Conservation (phyloP, 257 asterid species). For the Gentiana straminea region DNA sequence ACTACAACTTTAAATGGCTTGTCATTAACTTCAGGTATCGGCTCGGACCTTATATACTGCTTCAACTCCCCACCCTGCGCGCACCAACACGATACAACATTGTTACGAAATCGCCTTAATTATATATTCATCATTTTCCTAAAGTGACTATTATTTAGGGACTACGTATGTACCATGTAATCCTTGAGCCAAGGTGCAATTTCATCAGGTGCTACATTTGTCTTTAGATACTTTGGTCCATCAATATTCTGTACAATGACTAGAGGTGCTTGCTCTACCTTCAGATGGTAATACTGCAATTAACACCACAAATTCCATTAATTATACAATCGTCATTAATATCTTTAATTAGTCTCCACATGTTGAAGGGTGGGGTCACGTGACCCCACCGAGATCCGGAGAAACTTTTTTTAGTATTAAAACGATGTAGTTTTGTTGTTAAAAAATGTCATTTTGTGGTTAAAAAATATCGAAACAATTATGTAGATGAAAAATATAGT, state of each 20-base stretch:
- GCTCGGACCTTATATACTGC: conserved; percentile 55
- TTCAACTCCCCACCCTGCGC: conserved; percentile 53
- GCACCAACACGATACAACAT: conserved; percentile 2
- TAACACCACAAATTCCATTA: conserved; percentile 1
- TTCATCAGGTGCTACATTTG: conserved; percentile 47
- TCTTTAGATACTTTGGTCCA: conserved; percentile 43
- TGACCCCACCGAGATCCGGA: too few relatives aligned
- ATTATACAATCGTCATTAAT: too few relatives aligned
- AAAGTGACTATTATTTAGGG: too few relatives aligned
- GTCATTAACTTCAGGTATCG: conserved; percentile 58
- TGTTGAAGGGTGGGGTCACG: too few relatives aligned
- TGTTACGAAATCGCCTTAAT: too few relatives aligned
- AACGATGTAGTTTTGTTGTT: too few relatives aligned
- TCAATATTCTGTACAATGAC: conserved; percentile 37
- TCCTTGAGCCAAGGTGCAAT: conserved; percentile 57
- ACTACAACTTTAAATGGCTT: conserved; percentile 87
- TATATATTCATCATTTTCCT: too few relatives aligned
- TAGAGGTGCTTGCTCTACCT: conserved; percentile 50
- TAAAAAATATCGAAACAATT: too few relatives aligned
- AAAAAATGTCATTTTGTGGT: too few relatives aligned
- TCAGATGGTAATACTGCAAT: conserved; percentile 68
- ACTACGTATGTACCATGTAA: conserved; percentile 28
- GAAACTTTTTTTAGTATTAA: too few relatives aligned
- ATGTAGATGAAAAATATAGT: too few relatives aligned
- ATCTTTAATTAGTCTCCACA: too few relatives aligned